These are phyloP conservation scores for Xylariaceae sp. DNA, from an alignment of 2,329 filamentous ascomycete genomes.

Conservation along the genomic window DNA sequence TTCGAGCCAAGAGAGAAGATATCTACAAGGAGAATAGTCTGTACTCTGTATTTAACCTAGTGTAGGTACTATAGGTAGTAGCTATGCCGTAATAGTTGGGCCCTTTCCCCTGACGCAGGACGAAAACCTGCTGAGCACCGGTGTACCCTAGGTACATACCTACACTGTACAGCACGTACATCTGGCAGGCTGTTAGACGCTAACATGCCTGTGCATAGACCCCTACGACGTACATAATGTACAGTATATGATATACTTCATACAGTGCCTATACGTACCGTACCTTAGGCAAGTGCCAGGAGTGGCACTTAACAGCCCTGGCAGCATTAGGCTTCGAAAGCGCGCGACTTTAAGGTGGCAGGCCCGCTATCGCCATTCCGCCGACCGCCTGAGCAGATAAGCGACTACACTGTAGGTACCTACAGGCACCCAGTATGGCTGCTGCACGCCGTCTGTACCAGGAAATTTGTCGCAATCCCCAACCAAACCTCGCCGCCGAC, in stretches of 20 bases:
- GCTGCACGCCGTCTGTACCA: conserved; percentile 14
- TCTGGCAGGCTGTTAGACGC: background rate
- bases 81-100: too few species aligned
- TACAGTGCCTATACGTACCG: too few species aligned
- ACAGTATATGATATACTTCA: too few species aligned
- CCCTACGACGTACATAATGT: too few species aligned
- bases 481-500: conserved; percentile 23
- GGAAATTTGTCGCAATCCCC: conserved; percentile 24
- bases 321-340: background rate
- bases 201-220: too few species aligned
- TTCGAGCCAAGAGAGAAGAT: conserved; percentile 4
- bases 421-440: conserved; percentile 5
- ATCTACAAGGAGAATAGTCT: conserved; percentile 12
- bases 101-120: conserved; percentile 13
- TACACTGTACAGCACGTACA: background rate
- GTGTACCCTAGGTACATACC: too few species aligned
- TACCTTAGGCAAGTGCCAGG: background rate
- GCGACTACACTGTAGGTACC: background rate
- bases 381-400: background rate
- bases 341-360: background rate
- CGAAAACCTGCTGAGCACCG: background rate
- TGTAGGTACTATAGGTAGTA: too few species aligned
- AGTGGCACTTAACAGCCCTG: background rate
- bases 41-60: conserved; percentile 8
- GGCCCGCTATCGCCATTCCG: too few species aligned